Base-by-base conservation (phyloP, 2,329 filamentous ascomycete species). In the Dendryphion nanum region DNA sequence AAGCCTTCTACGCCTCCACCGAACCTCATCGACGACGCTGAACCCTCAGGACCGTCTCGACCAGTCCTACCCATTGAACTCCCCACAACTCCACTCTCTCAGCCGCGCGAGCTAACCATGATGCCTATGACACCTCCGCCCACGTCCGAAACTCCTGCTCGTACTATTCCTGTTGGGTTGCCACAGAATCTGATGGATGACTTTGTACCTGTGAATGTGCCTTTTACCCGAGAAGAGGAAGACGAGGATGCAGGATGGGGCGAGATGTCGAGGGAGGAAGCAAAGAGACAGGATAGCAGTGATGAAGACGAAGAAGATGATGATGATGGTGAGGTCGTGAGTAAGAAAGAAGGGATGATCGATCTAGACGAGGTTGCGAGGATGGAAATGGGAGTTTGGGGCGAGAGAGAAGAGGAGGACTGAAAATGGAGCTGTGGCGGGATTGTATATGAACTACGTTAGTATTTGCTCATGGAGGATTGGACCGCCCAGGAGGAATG, bases 331-430 rank as follows among this genome's bases (percentile, higher is more conserved):
- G 23, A 26, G 23, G 10, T 26, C 23, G 23, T 26, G 23, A n/a
- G n/a, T 3, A 35, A 32, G 16, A 40, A 32, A 7, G 47, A 44
- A 16, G 52, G 44, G 2, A 36, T 64, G 39, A 43, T 63, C 23
- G 61, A 63, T 53, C 31, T 63, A 13, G 61, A 64, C 47, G 59
- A 46, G 23, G 61, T 64, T 14, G 59, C 59, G 18, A 53, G 53
- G 33, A 59, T 64, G 40, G 61, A 64, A 50, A 57, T 54, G 38
- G 60, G 59, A 18, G 61, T 63, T 37, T 65, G 61, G 61, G 59
- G 59, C 3, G 56, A 60, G 23, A 45, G 50, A 18, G 31, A 37
- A 23, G 28, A 33, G n/a, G 23, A 26, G 3, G 23, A 26, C n/a
- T n/a, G n/a, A n/a, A n/a, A n/a, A n/a, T n/a, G n/a, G n/a, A n/a